These are phyloP conservation scores for Luffa aegyptiaca DNA, from an alignment of 306 rosid species.

Conservation along the genomic window DNA sequence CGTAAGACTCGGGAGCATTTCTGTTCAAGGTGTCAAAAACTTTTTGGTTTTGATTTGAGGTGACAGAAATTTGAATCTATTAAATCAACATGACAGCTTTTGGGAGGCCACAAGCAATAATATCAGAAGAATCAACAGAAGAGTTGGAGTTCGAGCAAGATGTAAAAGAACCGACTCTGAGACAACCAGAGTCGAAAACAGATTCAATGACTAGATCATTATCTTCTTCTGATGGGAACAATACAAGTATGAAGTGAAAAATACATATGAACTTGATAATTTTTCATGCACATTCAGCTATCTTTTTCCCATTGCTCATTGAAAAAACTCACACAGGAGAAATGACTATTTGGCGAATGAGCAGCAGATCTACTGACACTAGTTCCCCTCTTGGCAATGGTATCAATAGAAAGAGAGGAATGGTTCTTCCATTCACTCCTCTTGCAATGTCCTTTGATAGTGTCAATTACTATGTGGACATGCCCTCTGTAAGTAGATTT, in stretches of 20 bases:
- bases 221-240: slow-evolving; percentile 61
- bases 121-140: slow-evolving; percentile 57
- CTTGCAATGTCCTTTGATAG: slow-evolving; percentile 89
- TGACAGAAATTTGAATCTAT: neutral
- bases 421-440: slow-evolving; percentile 87
- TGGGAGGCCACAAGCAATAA: slow-evolving; percentile 61
- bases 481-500: slow-evolving; percentile 63
- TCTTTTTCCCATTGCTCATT: slow-evolving; percentile 2
- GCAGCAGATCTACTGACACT: slow-evolving; percentile 37
- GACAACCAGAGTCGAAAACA: slow-evolving; percentile 36
- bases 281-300: neutral
- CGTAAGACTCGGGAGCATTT: slow-evolving; percentile 40
- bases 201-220: slow-evolving; percentile 36
- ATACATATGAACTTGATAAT: neutral
- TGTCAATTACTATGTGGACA: slow-evolving; percentile 80
- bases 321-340: slow-evolving; percentile 42
- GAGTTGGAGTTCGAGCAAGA: slow-evolving; percentile 46
- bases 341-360: slow-evolving; percentile 58
- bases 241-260: slow-evolving; percentile 37
- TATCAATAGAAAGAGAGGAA: slow-evolving; percentile 63
- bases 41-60: neutral
- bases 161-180: slow-evolving; percentile 39
- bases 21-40: neutral
- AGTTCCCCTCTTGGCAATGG: slow-evolving; percentile 36
- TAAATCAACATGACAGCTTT: slow-evolving; percentile 33